A percentile compares a stretch with the other conserved stretches of the same genome.
Evolutionary conservation across 371 early-diverging fungal species (phyloP).

Genomic region (Circinella umbellata): DNA sequence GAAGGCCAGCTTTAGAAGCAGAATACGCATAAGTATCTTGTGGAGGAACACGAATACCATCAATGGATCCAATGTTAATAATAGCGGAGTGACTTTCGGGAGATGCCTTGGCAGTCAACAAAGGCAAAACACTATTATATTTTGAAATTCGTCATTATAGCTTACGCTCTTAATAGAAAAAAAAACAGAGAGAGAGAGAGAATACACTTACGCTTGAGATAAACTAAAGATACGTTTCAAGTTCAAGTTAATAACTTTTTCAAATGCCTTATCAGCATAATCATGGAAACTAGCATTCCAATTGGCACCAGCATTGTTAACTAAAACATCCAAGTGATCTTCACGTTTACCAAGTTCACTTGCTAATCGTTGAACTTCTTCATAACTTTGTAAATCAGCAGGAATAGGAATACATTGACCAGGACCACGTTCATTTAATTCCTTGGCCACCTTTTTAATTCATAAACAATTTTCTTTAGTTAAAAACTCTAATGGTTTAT

Average conservation of each 20-base stretch:
- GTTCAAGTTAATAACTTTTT: slow-evolving; percentile 85
- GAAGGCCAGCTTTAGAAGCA: slow-evolving; percentile 79
- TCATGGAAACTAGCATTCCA: slow-evolving; percentile 61
- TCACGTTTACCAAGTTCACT: slow-evolving; percentile 64
- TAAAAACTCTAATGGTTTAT: too few species aligned
- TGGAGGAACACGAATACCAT: slow-evolving; percentile 58
- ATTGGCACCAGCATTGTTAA: slow-evolving; percentile 85
- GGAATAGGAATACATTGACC: slow-evolving; percentile 76
- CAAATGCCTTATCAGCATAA: slow-evolving; percentile 70
- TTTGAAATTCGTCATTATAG: too few species aligned
- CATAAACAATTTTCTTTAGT: too few species aligned
- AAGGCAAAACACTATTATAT: slow-evolving; percentile 62
- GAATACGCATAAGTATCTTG: slow-evolving; percentile 57
- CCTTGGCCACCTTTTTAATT: slow-evolving; percentile 41
- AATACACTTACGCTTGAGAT: slow-evolving; percentile 68
- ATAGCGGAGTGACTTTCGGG: slow-evolving; percentile 43
- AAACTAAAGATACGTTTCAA: slow-evolving; percentile 82
- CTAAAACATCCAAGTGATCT: slow-evolving; percentile 74
- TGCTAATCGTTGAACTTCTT: slow-evolving; percentile 63
- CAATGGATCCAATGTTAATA: slow-evolving; percentile 74
- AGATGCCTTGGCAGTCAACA: slow-evolving; percentile 67
- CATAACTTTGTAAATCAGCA: slow-evolving; percentile 74
- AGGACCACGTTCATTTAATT: slow-evolving; percentile 64
- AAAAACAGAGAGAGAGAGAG: neutral
- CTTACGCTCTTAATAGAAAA: too few species aligned